Conservation (phyloP, 345 rosid genomes). For the Arabis hirsuta region DNA sequence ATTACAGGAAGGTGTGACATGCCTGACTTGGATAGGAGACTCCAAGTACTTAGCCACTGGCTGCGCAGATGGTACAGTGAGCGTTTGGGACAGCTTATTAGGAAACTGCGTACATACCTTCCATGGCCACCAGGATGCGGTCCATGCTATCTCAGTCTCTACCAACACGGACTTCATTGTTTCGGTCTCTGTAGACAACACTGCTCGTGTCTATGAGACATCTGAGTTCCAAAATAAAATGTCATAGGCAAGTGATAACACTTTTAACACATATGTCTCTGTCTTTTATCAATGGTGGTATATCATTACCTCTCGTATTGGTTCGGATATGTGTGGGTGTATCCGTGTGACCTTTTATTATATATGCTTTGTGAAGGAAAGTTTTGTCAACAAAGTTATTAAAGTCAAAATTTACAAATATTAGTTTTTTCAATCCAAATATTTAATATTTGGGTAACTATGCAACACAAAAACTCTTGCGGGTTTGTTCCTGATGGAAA, state of each 20-base stretch:
- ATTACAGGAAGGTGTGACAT: constrained; percentile 75
- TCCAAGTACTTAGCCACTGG: constrained; percentile 78
- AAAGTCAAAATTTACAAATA: background rate
- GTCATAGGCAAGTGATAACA: constrained; percentile 32
- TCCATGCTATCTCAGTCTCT: constrained; percentile 64
- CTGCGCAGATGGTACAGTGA: constrained; percentile 71
- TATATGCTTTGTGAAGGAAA: background rate
- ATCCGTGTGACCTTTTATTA: background rate
- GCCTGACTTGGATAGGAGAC: constrained; percentile 77
- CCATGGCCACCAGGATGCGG: constrained; percentile 64
- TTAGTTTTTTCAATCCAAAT: too few species aligned
- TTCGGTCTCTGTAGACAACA: constrained; percentile 70
- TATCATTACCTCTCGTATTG: constrained; percentile 3
- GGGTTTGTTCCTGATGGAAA: too few species aligned
- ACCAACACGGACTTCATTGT: constrained; percentile 60
- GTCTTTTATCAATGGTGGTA: constrained; percentile 2
- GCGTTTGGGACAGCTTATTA: constrained; percentile 81
- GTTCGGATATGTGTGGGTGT: constrained; percentile 10
- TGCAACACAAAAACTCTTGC: too few species aligned
- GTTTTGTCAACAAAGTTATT: background rate
- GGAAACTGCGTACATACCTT: constrained; percentile 68
- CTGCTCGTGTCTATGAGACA: constrained; percentile 80
- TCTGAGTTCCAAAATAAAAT: constrained; percentile 48
- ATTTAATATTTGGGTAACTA: too few species aligned
- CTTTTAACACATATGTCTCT: constrained; percentile 16